Evolutionary conservation across 345 rosid species (phyloP).

Genomic region (Arabis alpina): DNA sequence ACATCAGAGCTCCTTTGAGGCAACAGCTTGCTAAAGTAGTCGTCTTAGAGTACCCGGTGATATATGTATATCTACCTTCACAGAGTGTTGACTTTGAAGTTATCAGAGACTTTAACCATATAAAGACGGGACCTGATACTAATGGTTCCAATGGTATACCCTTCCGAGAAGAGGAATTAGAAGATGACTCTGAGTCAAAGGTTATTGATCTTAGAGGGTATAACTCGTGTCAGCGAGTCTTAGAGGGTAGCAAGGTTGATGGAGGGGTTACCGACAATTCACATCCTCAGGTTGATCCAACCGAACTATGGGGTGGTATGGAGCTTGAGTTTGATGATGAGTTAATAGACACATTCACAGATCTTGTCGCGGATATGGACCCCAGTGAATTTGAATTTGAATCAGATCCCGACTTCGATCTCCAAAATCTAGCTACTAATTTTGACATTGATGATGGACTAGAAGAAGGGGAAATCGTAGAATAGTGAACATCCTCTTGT

Average conservation of each 20-base stretch:
- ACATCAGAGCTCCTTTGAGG: conserved; percentile 63
- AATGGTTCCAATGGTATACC: conserved; percentile 47
- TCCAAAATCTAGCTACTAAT: conserved; percentile 31
- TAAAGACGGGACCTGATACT: conserved; percentile 34
- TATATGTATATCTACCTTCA: conserved; percentile 82
- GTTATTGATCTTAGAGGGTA: conserved; percentile 49
- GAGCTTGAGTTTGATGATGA: conserved; percentile 72
- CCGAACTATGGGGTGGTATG: conserved; percentile 33
- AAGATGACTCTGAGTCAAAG: conserved; percentile 52
- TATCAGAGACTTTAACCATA: conserved; percentile 42
- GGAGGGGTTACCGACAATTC: conserved; percentile 23
- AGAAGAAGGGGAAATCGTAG: conserved; percentile 88
- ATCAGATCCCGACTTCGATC: conserved; percentile 38
- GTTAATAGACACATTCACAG: conserved; percentile 65
- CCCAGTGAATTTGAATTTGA: conserved; percentile 75
- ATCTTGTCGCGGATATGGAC: conserved; percentile 64
- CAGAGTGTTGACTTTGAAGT: conserved; percentile 66
- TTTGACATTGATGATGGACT: conserved; percentile 52
- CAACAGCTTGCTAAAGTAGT: conserved; percentile 60
- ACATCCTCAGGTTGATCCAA: conserved; percentile 27
- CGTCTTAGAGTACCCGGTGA: conserved; percentile 83
- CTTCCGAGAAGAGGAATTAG: conserved; percentile 74
- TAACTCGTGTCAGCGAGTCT: conserved; percentile 38
- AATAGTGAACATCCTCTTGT: conserved; percentile 35
- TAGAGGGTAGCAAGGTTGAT: conserved; percentile 29